Evolutionary conservation across 768 basidiomycete genomes (phyloP).

Genomic region (Mrakia frigida): DNA sequence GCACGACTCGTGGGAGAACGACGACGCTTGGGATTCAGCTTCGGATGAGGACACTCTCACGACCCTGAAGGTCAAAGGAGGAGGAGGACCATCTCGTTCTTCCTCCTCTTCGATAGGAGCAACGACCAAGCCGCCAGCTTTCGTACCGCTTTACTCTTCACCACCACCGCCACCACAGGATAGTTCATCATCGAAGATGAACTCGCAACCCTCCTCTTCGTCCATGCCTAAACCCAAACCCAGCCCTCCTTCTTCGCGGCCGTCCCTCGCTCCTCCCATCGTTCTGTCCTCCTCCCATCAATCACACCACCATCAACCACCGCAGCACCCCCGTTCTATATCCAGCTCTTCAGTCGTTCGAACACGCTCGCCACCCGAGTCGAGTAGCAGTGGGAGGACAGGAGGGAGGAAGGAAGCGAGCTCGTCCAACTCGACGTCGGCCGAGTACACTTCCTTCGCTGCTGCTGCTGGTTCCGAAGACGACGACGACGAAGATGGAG

Average conservation of each 20-base stretch:
- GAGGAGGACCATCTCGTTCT: slow-evolving; percentile 37
- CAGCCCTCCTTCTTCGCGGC: neutral
- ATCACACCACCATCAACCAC: neutral
- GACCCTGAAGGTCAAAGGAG: slow-evolving; percentile 2
- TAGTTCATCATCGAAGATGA: neutral
- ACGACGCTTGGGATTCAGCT: slow-evolving; percentile 30
- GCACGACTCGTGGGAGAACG: slow-evolving; percentile 16
- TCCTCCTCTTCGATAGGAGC: no score
- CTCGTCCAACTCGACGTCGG: neutral
- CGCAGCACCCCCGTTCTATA: neutral
- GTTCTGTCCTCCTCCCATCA: neutral
- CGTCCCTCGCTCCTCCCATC: neutral
- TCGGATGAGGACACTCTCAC: slow-evolving; percentile 13
- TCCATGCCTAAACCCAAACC: neutral
- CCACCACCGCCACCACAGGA: no score
- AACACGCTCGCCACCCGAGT: neutral
- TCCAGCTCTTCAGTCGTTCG: neutral
- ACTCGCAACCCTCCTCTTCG: neutral
- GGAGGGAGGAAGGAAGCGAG: neutral
- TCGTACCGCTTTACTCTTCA: neutral
- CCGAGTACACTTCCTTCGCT: neutral
- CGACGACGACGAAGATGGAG: neutral
- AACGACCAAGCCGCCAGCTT: neutral
- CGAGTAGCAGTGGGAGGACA: neutral
- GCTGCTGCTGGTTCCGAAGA: no score